Evolutionary conservation across 192 early-diverging fungal species (phyloP), one percentile per base, ranked within the genome.

Genomic region (Chytriomyces sp.): DNA sequence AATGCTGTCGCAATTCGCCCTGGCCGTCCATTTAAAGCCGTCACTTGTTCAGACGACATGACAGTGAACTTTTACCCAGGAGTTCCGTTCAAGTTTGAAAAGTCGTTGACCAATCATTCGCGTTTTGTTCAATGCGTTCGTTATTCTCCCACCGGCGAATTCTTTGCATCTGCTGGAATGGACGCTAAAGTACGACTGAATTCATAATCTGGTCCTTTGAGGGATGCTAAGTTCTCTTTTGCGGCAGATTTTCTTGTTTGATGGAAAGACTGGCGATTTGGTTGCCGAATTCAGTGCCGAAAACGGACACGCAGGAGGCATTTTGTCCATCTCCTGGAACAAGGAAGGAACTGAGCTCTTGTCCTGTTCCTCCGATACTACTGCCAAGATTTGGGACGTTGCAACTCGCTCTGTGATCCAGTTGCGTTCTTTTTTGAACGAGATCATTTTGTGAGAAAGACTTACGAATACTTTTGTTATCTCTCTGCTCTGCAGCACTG

Each of bases 381-480:
- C 95, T 13, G 90, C 88, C 74, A 94, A 94, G 85, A 84, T 99
- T 65, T 99, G 96, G 96, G 95, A 99, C 80, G 80, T 97, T 1
- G 87, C 84, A 26, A 78, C 86, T 3, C 87, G 92, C 67, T 82
- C 84, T 61, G 91, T 95, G 44, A 89, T 93, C 46, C 83, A 70
- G 81, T 80, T 72, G 10, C 45, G 82, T 89, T 47, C 80, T 57
- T 46, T 75, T 77, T 46, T 71, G 64, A 50, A 67, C 16, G 43
- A 20, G 35, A 79, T 79, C 28, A 75, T 35, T 35, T 35, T 2
- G 35, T 4, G 35, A 35, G 3, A 35, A 35, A 35, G 16, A 59
- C 65, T 72, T 28, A 75, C 18, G 62, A 45, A 26, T 35, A 44
- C 47, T n/a, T 75, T 5, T 76, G 9, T 11, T 77, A 43, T n/a